Evolutionary conservation across 2,329 filamentous ascomycete species (phyloP), one percentile per base, ranked within the genome.

Genomic region (Arthrobotrys megalospora): DNA sequence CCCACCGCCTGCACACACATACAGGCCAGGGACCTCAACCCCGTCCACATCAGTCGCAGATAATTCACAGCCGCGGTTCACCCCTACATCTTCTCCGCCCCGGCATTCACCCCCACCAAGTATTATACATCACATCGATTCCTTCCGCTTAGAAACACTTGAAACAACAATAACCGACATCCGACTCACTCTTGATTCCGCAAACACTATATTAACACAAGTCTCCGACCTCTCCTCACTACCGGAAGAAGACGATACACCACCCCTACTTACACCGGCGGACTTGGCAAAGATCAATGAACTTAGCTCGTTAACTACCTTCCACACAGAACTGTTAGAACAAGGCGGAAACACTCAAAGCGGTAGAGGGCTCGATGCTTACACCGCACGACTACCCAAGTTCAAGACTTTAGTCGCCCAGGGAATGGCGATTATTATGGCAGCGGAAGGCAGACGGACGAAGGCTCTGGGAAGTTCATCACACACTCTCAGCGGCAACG

Each of bases 81-180:
- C 75, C 11, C 75, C 75, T 1, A 78, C 75, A 4, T 78, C 75
- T 21, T 67, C 62, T n/a, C 75, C 75, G 14, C 75, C 75, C 14
- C 67, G 48, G 0, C 60, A 48, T 5, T 67, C 75, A 28, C 75
- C 75, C 1, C 75, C 75, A 6, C 75, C 75, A 10, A 72, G 67
- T 32, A 78, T 78, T 45, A 78, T 78, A 45, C 75, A 78, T 28
- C 75, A 78, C 53, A 78, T 78, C 67, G 75, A 78, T 53, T 72
- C 67, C 45, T 78, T 78, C 75, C 75, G 67, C n/a, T 38, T 72
- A 14, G 75, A 78, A 72, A 78, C 75, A 24, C 75, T 78, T 2
- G 75, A 78, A 64, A 78, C 75, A 6, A 70, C 65, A 32, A 68
- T 79, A n/a, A 71, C 76, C 6, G 76, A 79, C 36, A 73, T 79